Evolutionary conservation across 306 rosid genomes (phyloP).

Genomic region (Inga oerstediana): DNA sequence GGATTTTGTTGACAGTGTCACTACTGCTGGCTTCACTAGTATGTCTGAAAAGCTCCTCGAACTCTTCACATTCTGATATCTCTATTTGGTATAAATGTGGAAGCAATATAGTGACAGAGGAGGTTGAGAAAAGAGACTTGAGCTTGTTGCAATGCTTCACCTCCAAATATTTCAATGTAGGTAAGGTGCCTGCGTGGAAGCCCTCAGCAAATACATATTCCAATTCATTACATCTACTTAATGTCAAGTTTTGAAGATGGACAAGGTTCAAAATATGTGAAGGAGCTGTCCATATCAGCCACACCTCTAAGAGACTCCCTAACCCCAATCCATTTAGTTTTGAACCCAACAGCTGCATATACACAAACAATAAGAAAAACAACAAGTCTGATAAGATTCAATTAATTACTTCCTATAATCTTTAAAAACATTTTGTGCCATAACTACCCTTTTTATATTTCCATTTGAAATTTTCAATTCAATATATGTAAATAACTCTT

Average conservation of each 20-base stretch:
- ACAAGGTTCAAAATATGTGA: background rate
- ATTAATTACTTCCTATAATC: too few relatives aligned
- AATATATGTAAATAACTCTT: too few relatives aligned
- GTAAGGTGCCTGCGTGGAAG: too few relatives aligned
- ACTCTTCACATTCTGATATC: background rate
- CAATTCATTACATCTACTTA: background rate
- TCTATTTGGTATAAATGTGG: background rate
- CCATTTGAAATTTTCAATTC: too few relatives aligned
- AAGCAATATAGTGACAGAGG: background rate
- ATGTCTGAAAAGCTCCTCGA: background rate
- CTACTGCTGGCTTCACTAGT: background rate
- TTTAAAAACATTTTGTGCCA: too few relatives aligned
- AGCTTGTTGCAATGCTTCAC: background rate
- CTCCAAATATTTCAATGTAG: background rate
- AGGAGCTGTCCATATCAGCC: background rate
- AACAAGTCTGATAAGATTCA: background rate
- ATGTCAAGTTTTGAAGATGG: background rate
- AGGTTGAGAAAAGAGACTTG: background rate
- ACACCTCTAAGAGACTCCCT: background rate
- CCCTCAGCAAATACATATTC: background rate
- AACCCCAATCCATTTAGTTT: fast-evolving
- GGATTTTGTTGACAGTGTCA: background rate
- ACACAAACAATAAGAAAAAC: background rate
- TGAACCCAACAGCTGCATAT: background rate
- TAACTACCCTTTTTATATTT: too few relatives aligned